Base-by-base conservation (phyloP, 345 rosid genomes). In the Salix brachista region DNA sequence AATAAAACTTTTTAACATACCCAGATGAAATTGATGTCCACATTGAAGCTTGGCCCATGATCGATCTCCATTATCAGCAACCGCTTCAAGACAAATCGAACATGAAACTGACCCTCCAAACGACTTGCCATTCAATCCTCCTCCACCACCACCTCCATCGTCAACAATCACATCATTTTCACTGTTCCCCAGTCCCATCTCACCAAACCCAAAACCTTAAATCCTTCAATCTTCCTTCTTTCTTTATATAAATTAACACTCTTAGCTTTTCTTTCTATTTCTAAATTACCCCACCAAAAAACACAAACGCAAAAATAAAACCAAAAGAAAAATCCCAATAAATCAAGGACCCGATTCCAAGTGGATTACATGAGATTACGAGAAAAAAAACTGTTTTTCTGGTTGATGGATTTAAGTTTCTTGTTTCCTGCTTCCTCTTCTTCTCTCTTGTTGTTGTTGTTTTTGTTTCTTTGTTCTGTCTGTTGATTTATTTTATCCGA, bases 31-130 rank as follows among this genome's bases (percentile, higher is more conserved):
- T 76, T 84, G 93, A 42, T 96, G 99, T 41, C 94, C 97, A 46
- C 99, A 96, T 83, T 93, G 98, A 83, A 96, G 98, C 85, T 91
- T 96, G 41, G 98, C 97, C 99, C 93, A 92, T 2, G 98, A 88
- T 65, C 99, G 97, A 91, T 93, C 95, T 66, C 95, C 95, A 32
- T 86, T 85, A 73, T 90, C 90, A 58, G 84, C 78, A 17, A 96
- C 98, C 19, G 78, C 77, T 56, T 96, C 99, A 26, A 96, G 96
- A 79, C 99, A 96, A 90, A 96, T 92, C 93, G 99, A 96, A 80
- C 98, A 96, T 3, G 97, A 81, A 79, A 93, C 91, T 8, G 90
- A 80, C 32, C 89, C 62, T 58, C 16, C 86, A 75, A 86, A 85
- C 6, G 82, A 82, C 80, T 89, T 89, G 58, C 86, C 88, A 25